Base-by-base conservation (phyloP, 2,329 filamentous ascomycete genomes). In the Colletotrichum acutatum region DNA sequence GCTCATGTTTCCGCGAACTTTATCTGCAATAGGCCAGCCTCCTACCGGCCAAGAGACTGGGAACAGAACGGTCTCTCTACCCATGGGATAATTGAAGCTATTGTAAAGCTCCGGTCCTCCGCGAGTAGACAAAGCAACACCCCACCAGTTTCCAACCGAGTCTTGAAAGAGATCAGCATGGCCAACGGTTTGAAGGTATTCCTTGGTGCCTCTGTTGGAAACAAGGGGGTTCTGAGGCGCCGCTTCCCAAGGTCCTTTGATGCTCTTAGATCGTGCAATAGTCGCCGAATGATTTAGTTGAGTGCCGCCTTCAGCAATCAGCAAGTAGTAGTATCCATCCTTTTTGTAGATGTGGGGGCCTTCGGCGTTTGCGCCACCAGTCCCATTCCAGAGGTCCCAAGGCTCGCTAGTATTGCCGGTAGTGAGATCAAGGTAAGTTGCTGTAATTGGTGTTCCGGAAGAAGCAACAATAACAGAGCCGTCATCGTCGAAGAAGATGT, bases 321-420 rank as follows among this genome's bases (percentile, higher is more conserved):
- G 78, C 5, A 90, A 79, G 72, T 89, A 90, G 74, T 88, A 90
- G 73, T 83, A 89, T 0, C 79, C 83, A 32, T 87, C 86, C 52
- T 85, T 85, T 56, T 82, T 83, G 76, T 87, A 88, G 19, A 90
- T 83, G 59, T 90, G 88, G 0, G 89, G 88, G 0, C 88, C 89
- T 71, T 87, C 85, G 0, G 86, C 75, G 77, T 84, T 76, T 73
- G 82, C 62, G 61, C 78, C 83, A 1, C 83, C 83, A 1, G 82
- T 85, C 2, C 87, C 87, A 46, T 85, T 84, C 79, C 86, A 86
- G 24, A 87, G 66, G n/a, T 75, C 75, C 9, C 78, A 74, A n/a
- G 79, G 75, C 56, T 79, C 77, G 16, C 82, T 64, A 12, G 22
- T 46, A 28, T 78, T 77, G 26, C 83, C 83, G 0, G 82, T 83